Conservation (phyloP, 768 basidiomycete species). For the Pisolithus tinctorius region DNA sequence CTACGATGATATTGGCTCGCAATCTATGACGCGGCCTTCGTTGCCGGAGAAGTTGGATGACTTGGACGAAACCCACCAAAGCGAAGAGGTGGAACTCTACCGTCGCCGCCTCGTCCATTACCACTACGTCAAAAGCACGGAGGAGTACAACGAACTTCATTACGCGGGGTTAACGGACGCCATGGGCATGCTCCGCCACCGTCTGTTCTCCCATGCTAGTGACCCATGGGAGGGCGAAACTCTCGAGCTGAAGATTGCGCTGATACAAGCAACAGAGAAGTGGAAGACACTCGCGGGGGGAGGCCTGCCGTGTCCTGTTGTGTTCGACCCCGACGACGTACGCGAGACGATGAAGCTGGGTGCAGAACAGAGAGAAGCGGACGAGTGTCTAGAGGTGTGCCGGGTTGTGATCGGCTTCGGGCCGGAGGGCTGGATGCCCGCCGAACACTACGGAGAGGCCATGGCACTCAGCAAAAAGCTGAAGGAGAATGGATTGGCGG, state of each 20-base stretch:
- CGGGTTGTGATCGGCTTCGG: constrained; percentile 27
- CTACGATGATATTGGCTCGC: constrained; percentile 36
- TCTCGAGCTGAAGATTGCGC: constrained; percentile 36
- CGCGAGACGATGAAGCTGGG: constrained; percentile 34
- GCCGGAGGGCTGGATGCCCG: constrained; percentile 38
- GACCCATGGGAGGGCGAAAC: constrained; percentile 48
- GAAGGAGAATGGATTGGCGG: constrained; percentile 30
- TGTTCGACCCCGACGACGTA: constrained; percentile 40
- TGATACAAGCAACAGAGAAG: constrained; percentile 36
- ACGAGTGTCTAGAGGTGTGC: constrained; percentile 23
- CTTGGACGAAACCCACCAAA: constrained; percentile 33
- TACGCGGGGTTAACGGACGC: constrained; percentile 34
- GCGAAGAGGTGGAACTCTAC: constrained; percentile 30
- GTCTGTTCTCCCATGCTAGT: constrained; percentile 40
- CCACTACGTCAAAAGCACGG: constrained; percentile 41
- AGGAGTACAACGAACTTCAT: constrained; percentile 40
- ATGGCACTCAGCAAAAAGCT: constrained; percentile 25
- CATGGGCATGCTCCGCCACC: constrained; percentile 27
- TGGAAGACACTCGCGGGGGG: constrained; percentile 37
- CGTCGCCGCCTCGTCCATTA: constrained; percentile 42
- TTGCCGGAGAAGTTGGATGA: constrained; percentile 37
- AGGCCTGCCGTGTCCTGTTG: constrained; percentile 38
- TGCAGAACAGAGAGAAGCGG: constrained; percentile 23
- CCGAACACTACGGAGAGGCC: constrained; percentile 35
- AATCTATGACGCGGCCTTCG: constrained; percentile 33